These are phyloP conservation scores for Penicillium steckii DNA, from an alignment of 495 filamentous ascomycete genomes.

Conservation along the genomic window DNA sequence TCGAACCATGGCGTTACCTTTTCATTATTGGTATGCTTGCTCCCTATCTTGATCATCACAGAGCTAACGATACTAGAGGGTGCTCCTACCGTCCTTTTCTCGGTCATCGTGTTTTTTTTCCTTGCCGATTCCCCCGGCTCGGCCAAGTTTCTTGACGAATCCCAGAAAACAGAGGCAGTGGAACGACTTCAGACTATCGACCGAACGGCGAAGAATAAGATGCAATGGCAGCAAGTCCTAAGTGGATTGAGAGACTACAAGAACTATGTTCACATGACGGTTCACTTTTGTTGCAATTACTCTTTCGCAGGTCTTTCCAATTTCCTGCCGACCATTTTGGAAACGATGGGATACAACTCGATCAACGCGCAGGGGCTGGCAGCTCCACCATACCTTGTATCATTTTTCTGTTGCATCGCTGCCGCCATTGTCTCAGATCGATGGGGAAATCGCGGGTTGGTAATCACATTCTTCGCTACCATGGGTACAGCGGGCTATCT, in stretches of 20 bases:
- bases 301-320: conserved; percentile 54
- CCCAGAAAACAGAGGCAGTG: conserved; percentile 43
- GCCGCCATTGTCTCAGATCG: conserved; percentile 64
- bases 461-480: conserved; percentile 56
- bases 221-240: conserved; percentile 22
- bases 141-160: conserved; percentile 61
- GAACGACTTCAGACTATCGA: conserved; percentile 27
- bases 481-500: conserved; percentile 67
- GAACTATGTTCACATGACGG: conserved; percentile 27
- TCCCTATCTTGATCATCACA: conserved; percentile 1
- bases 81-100: conserved; percentile 62
- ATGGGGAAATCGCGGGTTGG: conserved; percentile 58
- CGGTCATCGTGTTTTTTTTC: conserved; percentile 57
- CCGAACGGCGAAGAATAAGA: conserved; percentile 18
- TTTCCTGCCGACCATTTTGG: conserved; percentile 71
- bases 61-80: conserved; percentile 62
- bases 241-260: conserved; percentile 27
- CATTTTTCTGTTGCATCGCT: conserved; percentile 60
- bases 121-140: conserved; percentile 66
- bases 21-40: conserved; percentile 28
- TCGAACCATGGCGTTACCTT: conserved; percentile 26
- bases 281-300: conserved; percentile 32
- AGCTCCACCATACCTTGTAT: conserved; percentile 70
- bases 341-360: conserved; percentile 64
- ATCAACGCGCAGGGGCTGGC: conserved; percentile 70